Evolutionary conservation across 139 green algal genomes (phyloP).

Genomic region (Chlorella sorokiniana): DNA sequence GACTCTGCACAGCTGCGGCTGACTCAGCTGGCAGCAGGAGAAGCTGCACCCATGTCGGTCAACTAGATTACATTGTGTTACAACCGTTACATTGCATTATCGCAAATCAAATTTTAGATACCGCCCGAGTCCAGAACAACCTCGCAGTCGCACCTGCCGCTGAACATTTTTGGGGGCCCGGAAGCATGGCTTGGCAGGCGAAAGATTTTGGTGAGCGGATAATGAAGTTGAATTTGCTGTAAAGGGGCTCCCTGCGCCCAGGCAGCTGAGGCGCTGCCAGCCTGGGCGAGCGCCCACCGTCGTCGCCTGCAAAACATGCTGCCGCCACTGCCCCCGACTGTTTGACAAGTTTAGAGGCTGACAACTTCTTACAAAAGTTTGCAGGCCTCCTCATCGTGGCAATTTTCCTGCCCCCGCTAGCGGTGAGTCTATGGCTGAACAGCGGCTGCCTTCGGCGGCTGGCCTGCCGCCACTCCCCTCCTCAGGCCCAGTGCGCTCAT

Average conservation of each 20-base stretch:
- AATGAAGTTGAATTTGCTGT: no score
- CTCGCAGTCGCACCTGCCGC: not conserved
- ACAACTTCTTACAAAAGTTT: no score
- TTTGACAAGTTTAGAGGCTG: no score
- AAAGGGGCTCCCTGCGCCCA: not conserved
- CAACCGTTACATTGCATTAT: no score
- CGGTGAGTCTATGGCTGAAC: not conserved
- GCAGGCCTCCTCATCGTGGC: constrained; percentile 10
- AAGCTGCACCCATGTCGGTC: no score
- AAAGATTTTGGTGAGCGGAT: not conserved
- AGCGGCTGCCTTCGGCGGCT: not conserved
- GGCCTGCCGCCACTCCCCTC: not conserved
- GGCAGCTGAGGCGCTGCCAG: not conserved
- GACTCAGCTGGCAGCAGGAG: no score
- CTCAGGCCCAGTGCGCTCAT: not conserved
- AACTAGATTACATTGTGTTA: no score
- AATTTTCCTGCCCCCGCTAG: constrained; percentile 24
- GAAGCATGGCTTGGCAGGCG: not conserved
- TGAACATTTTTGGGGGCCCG: not conserved
- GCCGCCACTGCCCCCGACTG: no score
- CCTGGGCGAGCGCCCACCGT: not conserved
- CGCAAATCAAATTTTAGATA: no score
- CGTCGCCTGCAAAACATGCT: not conserved
- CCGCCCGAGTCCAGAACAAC: not conserved
- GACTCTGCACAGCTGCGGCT: no score